Evolutionary conservation across 805 yeast genomes (phyloP).

Genomic region (Candida berthetii): DNA sequence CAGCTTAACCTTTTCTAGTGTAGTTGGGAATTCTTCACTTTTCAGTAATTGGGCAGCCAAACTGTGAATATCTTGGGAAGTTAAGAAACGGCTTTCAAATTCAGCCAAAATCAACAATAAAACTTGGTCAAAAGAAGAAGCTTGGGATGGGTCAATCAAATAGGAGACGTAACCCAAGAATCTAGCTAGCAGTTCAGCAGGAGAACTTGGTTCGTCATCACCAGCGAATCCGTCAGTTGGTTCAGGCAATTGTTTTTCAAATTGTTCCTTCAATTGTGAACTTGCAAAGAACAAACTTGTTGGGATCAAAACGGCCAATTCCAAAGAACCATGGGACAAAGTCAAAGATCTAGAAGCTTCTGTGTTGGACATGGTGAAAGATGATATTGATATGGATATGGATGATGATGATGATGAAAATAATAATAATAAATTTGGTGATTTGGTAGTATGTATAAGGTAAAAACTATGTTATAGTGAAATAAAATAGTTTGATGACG

Average conservation of each 20-base stretch:
- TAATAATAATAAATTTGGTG: too few relatives aligned
- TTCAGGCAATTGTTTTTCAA: constrained; percentile 65
- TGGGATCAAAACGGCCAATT: constrained; percentile 85
- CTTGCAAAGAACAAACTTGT: constrained; percentile 71
- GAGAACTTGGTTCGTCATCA: constrained; percentile 83
- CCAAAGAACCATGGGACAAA: constrained; percentile 79
- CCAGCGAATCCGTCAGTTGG: constrained; percentile 80
- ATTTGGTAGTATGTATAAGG: too few relatives aligned
- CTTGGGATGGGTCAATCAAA: constrained; percentile 34
- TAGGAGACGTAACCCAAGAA: constrained; percentile 72
- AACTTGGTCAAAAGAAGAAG: constrained; percentile 62
- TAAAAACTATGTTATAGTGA: too few relatives aligned
- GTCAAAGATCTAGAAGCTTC: constrained; percentile 60
- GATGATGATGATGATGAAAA: too few relatives aligned
- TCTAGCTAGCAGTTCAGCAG: constrained; percentile 77
- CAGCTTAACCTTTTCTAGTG: constrained; percentile 61
- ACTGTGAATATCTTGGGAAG: constrained; percentile 79
- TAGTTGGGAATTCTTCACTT: constrained; percentile 55
- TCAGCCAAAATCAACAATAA: constrained; percentile 68
- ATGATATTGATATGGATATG: too few relatives aligned
- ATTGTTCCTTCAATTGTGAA: constrained; percentile 85
- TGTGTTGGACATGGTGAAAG: too few relatives aligned
- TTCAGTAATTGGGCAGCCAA: constrained; percentile 67
- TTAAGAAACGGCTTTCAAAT: constrained; percentile 76
- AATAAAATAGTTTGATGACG: too few relatives aligned